Percentiles rank a stretch among this genome's conserved stretches.
phyloP scores from a whole-genome alignment of 192 early-diverging fungal species.

The Coemansia asiatica region DNA sequence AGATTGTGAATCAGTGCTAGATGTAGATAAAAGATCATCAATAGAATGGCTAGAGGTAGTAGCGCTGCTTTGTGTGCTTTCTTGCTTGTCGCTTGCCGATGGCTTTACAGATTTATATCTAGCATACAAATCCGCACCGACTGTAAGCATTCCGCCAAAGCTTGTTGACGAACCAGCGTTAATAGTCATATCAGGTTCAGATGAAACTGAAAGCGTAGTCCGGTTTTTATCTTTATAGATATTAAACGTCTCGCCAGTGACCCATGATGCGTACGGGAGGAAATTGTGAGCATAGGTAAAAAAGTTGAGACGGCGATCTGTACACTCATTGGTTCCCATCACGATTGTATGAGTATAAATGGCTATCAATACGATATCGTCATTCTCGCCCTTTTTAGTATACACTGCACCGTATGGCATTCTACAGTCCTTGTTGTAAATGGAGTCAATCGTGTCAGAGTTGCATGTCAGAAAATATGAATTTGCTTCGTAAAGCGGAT shows the following conservation, averaged over 20 bases:
- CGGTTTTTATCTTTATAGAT: neutral
- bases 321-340: neutral
- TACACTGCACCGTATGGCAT: conserved; percentile 1
- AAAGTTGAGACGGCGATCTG: neutral
- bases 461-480: neutral
- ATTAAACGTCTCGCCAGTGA: neutral
- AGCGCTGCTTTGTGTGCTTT: too few relatives aligned
- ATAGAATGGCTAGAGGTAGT: too few relatives aligned
- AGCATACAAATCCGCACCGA: neutral
- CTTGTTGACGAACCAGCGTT: neutral
- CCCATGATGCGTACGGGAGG: neutral
- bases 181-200: neutral
- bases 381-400: neutral
- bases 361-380: neutral
- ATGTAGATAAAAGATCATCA: too few relatives aligned
- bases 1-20: neutral
- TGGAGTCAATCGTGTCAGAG: neutral
- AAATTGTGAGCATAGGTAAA: neutral
- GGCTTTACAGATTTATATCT: neutral
- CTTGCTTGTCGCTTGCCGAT: neutral
- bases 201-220: neutral
- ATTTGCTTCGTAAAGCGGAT: neutral
- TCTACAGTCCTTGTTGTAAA: neutral
- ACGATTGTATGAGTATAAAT: neutral
- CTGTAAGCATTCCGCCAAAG: neutral